A percentile compares a stretch with the other conserved stretches of the same genome.
These are phyloP conservation scores for Lodderomyces metapsilosis DNA, from an alignment of 1,139 yeast species.

Conservation along the genomic window DNA sequence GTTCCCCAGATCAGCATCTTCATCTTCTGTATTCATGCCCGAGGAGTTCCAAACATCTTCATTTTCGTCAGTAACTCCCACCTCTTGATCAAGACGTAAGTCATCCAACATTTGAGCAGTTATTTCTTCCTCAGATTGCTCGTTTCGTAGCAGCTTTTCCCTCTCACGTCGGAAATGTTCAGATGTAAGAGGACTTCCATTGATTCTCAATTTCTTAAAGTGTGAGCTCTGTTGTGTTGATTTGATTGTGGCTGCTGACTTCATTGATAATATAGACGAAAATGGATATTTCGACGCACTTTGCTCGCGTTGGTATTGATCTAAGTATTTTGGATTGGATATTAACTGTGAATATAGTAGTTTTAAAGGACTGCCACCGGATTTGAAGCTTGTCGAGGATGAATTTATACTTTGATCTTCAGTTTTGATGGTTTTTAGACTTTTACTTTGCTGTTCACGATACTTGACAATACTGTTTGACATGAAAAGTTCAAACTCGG, in stretches of 20 bases:
- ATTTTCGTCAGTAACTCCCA: conserved; percentile 10
- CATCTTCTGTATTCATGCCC: conserved; percentile 21
- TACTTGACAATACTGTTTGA: conserved; percentile 32
- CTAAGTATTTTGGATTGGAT: conserved; percentile 14
- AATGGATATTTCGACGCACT: conserved; percentile 13
- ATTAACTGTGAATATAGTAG: conserved; percentile 19
- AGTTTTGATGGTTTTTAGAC: not conserved
- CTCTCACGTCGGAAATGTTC: conserved; percentile 19
- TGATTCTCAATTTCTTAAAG: conserved; percentile 44
- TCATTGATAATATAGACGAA: conserved; percentile 19
- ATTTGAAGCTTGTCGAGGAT: conserved; percentile 4
- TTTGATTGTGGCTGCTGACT: conserved; percentile 40
- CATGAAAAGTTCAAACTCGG: conserved; percentile 38
- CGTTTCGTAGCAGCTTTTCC: conserved; percentile 16
- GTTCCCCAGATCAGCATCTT: conserved; percentile 6
- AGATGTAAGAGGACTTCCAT: conserved; percentile 39
- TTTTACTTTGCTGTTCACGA: conserved; percentile 16
- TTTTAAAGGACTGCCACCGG: conserved; percentile 20
- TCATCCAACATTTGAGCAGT: conserved; percentile 13
- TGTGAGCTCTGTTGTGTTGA: conserved; percentile 39
- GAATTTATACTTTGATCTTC: conserved; percentile 12
- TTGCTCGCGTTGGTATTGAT: not conserved
- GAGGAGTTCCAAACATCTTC: conserved; percentile 22
- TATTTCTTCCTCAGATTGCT: not conserved
- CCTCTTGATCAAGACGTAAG: conserved; percentile 5